A percentile compares a stretch with the other conserved stretches of the same genome.
Conservation (phyloP, 2,329 filamentous ascomycete genomes). For the Neofusicoccum cordaticola region DNA sequence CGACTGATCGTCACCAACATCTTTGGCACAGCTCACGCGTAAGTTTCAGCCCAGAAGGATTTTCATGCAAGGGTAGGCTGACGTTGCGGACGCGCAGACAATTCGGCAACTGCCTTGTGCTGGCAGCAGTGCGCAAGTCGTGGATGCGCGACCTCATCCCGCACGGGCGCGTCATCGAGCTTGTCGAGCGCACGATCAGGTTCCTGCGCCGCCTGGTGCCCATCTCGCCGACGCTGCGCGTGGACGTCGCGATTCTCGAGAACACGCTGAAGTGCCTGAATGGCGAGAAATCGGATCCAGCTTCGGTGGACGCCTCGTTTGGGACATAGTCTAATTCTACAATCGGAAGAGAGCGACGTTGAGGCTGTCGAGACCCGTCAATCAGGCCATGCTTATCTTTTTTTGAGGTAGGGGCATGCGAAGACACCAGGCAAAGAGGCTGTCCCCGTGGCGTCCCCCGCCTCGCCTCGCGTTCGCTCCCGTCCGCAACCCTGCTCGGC, state of each 20-base stretch:
- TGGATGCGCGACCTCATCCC: conserved; percentile 58
- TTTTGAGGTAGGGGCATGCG: conserved; percentile 9
- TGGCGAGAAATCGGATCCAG: conserved; percentile 12
- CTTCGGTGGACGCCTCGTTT: conserved; percentile 14
- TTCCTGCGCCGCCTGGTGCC: conserved; percentile 70
- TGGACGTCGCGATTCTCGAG: conserved; percentile 71
- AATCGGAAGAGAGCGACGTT: conserved; percentile 14
- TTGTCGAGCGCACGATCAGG: conserved; percentile 71
- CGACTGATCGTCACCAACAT: conserved; percentile 90
- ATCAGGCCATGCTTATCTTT: conserved; percentile 12
- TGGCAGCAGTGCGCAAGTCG: conserved; percentile 76
- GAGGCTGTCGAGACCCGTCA: conserved; percentile 5
- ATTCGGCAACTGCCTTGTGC: conserved; percentile 94
- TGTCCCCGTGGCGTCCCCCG: conserved; percentile 13
- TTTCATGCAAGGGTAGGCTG: conserved; percentile 22
- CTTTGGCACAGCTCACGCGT: conserved; percentile 94
- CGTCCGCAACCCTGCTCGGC: conserved; percentile 6
- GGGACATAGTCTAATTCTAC: conserved; percentile 14
- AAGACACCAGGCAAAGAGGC: not conserved
- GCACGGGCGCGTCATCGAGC: conserved; percentile 48
- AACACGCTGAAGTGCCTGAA: conserved; percentile 27
- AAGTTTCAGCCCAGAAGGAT: conserved; percentile 47
- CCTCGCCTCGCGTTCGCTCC: conserved; percentile 14
- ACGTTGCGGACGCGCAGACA: conserved; percentile 57
- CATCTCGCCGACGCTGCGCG: conserved; percentile 70